Evolutionary conservation across 257 asterid genomes (phyloP), one percentile per base, ranked within the genome.

Genomic region (Asclepias syriaca): DNA sequence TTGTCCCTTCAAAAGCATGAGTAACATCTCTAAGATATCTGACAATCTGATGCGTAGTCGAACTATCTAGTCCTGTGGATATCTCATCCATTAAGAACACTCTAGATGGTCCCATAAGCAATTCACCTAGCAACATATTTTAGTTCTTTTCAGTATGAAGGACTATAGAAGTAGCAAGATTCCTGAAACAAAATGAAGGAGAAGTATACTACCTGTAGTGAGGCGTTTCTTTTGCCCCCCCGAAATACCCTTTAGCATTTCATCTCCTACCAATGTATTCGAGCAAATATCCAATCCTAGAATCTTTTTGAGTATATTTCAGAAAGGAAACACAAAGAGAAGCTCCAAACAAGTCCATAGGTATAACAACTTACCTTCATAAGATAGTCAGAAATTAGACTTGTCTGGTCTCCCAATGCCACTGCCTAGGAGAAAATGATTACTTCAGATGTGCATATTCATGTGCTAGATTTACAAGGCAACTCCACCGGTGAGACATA

Each of bases 151-250:
- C 8, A 45, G 68, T 12, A 45, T n/a, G 0, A 37, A 5, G 19
- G 2, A 21, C 74, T 76, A 74, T 72, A 67, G 82, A 15, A 22
- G 22, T 50, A 2, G 8, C 29, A 4, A 46, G 68, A 49, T 76
- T 86, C 87, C 85, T 85, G 74, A 79, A 92, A 85, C 80, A 89
- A 72, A 80, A 81, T 82, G 89, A 85, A 85, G 76, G 82, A 58
- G 77, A 60, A 77, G 68, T 64, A 39, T 61, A 48, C 65, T 76
- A 90, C 98, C 98, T 61, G 97, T 86, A 59, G 97, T 86, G 73
- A 93, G 87, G 69, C 98, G 95, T 81, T 89, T 93, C 75, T 87
- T 93, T 77, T 93, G 98, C 74, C 97, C 98, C 66, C 98, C 98
- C 3, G 98, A 93, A 56, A 93, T 93, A 59, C 98, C 98, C 75